phyloP scores from a whole-genome alignment of 2,329 filamentous ascomycete genomes.

The Onygena corvina region DNA sequence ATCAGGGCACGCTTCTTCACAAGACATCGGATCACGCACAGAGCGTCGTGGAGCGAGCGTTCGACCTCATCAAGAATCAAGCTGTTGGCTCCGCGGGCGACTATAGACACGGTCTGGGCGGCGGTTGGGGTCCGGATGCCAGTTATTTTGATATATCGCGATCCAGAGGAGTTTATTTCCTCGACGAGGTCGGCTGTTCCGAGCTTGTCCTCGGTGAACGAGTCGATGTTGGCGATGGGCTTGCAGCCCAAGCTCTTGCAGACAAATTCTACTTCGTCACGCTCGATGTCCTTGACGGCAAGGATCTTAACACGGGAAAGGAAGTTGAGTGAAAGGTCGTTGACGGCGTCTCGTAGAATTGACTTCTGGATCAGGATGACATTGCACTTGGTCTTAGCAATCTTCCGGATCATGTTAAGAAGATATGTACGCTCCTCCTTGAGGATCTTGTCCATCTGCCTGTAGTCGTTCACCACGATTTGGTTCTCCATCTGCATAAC shows the following conservation, averaged over 20 bases:
- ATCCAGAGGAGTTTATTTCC: slow-evolving; percentile 75
- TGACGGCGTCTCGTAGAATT: slow-evolving; percentile 92
- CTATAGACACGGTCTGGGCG: slow-evolving; percentile 79
- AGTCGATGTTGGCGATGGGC: slow-evolving; percentile 95
- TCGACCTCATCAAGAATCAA: slow-evolving; percentile 95
- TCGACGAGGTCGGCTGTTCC: slow-evolving; percentile 88
- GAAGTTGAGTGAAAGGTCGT: slow-evolving; percentile 95
- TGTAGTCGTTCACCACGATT: slow-evolving; percentile 97
- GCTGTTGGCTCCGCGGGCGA: slow-evolving; percentile 85
- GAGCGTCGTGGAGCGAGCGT: slow-evolving; percentile 89
- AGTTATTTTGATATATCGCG: slow-evolving; percentile 87
- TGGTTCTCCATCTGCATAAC: slow-evolving; percentile 83
- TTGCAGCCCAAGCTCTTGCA: slow-evolving; percentile 99
- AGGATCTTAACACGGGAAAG: slow-evolving; percentile 93
- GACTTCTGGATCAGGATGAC: slow-evolving; percentile 97
- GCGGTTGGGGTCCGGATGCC: slow-evolving; percentile 65
- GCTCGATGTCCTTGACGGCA: slow-evolving; percentile 93
- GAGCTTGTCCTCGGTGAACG: slow-evolving; percentile 96
- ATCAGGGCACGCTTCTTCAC: slow-evolving; percentile 99
- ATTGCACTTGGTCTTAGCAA: slow-evolving; percentile 99
- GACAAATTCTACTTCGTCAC: slow-evolving; percentile 97
- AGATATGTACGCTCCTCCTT: slow-evolving; percentile 98
- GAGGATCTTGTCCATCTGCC: slow-evolving; percentile 99
- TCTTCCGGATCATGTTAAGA: slow-evolving; percentile 98
- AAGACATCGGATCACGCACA: slow-evolving; percentile 91